Conservation (phyloP, 768 basidiomycete species). For the Rhizopogon vesiculosus region DNA sequence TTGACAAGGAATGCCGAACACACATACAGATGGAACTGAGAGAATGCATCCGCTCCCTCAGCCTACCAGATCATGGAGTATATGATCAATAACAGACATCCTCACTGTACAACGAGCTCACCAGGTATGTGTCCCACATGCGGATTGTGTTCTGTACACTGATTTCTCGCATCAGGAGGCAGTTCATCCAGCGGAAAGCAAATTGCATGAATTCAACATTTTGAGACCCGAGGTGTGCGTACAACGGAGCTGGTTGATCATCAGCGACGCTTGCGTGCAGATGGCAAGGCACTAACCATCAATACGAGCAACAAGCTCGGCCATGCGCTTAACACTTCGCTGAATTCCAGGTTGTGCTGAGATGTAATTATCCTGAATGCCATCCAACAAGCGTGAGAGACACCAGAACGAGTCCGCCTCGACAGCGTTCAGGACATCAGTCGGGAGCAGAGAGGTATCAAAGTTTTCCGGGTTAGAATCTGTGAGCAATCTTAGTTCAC, state of each 20-base stretch:
- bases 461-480: constrained; percentile 90
- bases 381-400: constrained; percentile 88
- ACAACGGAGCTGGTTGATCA: constrained; percentile 63
- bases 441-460: constrained; percentile 72
- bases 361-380: constrained; percentile 98
- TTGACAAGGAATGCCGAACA: constrained; percentile 95
- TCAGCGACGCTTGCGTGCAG: background rate
- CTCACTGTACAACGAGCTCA: constrained; percentile 34
- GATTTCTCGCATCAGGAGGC: constrained; percentile 95
- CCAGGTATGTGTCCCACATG: constrained; percentile 99
- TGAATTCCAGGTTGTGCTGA: constrained; percentile 96
- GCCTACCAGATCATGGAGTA: constrained; percentile 48
- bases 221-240: constrained; percentile 79
- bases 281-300: constrained; percentile 55
- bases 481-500: constrained; percentile 26
- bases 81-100: background rate
- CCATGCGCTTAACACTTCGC: constrained; percentile 89
- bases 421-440: constrained; percentile 70
- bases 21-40: constrained; percentile 97
- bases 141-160: constrained; percentile 94
- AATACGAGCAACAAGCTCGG: constrained; percentile 85
- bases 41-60: constrained; percentile 96
- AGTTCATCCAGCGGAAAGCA: constrained; percentile 99
- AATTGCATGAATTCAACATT: constrained; percentile 99
- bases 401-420: constrained; percentile 99